Base-by-base conservation (phyloP, 306 rosid species). In the Fagus sylvatica region DNA sequence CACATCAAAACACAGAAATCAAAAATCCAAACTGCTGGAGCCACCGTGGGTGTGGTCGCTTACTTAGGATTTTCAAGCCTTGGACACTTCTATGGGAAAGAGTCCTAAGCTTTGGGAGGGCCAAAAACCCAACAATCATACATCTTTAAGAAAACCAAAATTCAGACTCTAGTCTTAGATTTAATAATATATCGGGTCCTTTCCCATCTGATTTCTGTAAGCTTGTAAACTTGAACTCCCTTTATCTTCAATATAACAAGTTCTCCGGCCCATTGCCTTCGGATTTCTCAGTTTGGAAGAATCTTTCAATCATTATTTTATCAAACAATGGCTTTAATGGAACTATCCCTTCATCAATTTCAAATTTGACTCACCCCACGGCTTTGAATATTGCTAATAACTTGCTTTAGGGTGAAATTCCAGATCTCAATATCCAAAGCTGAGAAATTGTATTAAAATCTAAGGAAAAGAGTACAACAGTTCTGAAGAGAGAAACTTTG, bases 201-300 rank as follows among this genome's bases (percentile, higher is more conserved):
- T 90, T 94, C 80, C 98, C 98, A 69, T 78, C 86, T 77, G 97
- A 85, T 82, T 89, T 94, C 78, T 82, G 81, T 60, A 79, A 85
- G 73, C 95, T 94, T 19, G 80, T 79, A 67, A 92, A 79, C 54
- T 87, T 94, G 72, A 83, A 88, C 1, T 60, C 80, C 46, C 83
- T 92, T 49, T 85, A 81, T 82, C 90, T 94, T 68, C 96, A 94
- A 72, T 86, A 33, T 34, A 94, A 94, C 84, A 73, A 84, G 68
- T 80, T 92, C 81, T 88, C 90, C 0, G 97, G 98, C 11, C 83
- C 91, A 39, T 81, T 94, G 79, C 98, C 98, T 41, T 42, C 15
- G 72, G 86, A 92, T 84, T 92, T 90, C 76, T 87, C 97, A 11
- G 89, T 82, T 83, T 92, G 95, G 97, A 84, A 70, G 61, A 94